Percentiles rank a stretch among this genome's conserved stretches.
phyloP scores from a whole-genome alignment of 495 filamentous ascomycete genomes.

The Chaetomium tenue region DNA sequence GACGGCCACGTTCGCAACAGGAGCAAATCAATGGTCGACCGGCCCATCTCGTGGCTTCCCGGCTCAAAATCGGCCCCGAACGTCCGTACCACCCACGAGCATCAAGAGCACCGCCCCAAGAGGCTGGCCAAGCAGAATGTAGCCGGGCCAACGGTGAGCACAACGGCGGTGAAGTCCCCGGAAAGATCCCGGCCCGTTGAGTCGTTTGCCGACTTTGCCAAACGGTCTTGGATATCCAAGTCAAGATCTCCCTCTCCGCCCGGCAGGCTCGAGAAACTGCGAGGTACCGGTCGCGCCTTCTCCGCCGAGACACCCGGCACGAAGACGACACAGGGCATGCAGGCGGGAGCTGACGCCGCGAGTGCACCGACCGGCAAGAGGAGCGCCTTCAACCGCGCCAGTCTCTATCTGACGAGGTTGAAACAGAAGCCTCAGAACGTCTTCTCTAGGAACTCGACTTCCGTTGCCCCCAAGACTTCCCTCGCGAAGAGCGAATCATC shows the following conservation, averaged over 20 bases:
- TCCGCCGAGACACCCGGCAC: slow-evolving; percentile 28
- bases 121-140: slow-evolving; percentile 32
- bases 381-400: slow-evolving; percentile 35
- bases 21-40: slow-evolving; percentile 43
- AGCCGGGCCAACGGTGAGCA: slow-evolving; percentile 14
- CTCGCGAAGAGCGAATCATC: slow-evolving; percentile 32
- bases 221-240: slow-evolving; percentile 63
- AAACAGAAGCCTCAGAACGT: slow-evolving; percentile 44
- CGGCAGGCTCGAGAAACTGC: slow-evolving; percentile 27
- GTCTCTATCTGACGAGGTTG: slow-evolving; percentile 43
- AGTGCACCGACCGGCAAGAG: slow-evolving; percentile 29
- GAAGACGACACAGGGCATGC: slow-evolving; percentile 31
- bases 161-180: slow-evolving; percentile 20
- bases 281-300: not conserved
- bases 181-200: slow-evolving; percentile 50
- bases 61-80: slow-evolving; percentile 43
- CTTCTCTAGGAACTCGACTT: slow-evolving; percentile 34
- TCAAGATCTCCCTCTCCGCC: slow-evolving; percentile 62
- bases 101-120: slow-evolving; percentile 25
- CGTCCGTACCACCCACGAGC: slow-evolving; percentile 23
- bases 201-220: slow-evolving; percentile 63
- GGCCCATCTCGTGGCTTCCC: slow-evolving; percentile 47
- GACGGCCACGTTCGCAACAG: slow-evolving; percentile 36
- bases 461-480: slow-evolving; percentile 25
- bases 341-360: slow-evolving; percentile 29